A percentile compares a stretch with the other conserved stretches of the same genome.
Conservation (phyloP, 371 early-diverging fungal genomes). For the Coemansia sp. region DNA sequence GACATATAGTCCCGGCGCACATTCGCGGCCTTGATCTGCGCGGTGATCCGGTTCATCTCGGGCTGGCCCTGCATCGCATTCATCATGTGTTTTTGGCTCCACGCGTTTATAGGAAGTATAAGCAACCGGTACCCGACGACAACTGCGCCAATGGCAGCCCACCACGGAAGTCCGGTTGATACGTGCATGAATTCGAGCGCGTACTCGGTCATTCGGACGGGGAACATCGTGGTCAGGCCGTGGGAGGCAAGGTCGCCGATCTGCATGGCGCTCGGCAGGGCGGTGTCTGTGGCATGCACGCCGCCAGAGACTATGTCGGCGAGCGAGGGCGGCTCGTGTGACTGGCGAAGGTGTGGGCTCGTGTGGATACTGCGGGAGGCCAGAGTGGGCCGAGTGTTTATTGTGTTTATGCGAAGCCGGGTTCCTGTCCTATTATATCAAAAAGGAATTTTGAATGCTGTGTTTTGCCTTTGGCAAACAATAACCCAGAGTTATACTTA, state of each 20-base stretch:
- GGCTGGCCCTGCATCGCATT: constrained; percentile 51
- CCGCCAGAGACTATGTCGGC: background rate
- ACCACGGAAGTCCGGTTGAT: constrained; percentile 89
- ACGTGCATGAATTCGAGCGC: constrained; percentile 80
- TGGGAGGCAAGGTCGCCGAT: constrained; percentile 78
- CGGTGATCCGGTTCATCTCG: constrained; percentile 66
- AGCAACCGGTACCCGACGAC: constrained; percentile 72
- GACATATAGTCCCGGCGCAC: constrained; percentile 59
- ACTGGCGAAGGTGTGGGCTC: background rate
- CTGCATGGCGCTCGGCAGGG: constrained; percentile 55
- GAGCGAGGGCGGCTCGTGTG: background rate
- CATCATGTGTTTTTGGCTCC: constrained; percentile 64
- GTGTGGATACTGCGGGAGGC: constrained; percentile 8
- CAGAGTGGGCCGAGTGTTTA: background rate
- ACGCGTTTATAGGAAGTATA: constrained; percentile 74
- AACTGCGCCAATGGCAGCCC: constrained; percentile 75
- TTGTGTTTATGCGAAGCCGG: background rate
- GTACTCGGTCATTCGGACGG: constrained; percentile 74
- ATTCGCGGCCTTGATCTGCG: constrained; percentile 62
- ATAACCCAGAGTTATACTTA: background rate
- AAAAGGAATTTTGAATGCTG: background rate
- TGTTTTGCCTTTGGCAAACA: no score
- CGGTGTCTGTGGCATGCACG: constrained; percentile 14
- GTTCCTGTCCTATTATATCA: background rate
- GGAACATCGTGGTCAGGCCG: constrained; percentile 74